Evolutionary conservation across 2,329 filamentous ascomycete genomes (phyloP).

Genomic region (Cladosporium cucumerinum): DNA sequence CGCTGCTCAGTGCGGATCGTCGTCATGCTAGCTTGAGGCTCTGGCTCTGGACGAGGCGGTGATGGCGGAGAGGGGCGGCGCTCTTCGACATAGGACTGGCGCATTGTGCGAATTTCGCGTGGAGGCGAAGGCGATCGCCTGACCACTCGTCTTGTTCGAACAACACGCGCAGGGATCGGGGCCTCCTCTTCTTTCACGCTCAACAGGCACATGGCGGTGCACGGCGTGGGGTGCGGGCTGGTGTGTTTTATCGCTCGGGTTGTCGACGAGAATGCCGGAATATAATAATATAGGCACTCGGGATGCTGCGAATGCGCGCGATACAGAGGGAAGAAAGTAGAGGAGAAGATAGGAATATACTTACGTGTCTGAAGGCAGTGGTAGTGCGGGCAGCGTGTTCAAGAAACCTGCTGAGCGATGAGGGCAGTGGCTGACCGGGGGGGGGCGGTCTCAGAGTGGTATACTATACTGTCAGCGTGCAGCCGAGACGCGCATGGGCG

Average conservation of each 20-base stretch:
- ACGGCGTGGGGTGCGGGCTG: neutral
- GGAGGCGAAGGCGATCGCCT: constrained; percentile 27
- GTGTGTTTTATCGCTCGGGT: neutral
- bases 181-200: constrained; percentile 44
- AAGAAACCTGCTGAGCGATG: constrained; percentile 17
- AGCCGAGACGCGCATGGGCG: neutral
- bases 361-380: neutral
- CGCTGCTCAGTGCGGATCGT: constrained; percentile 10
- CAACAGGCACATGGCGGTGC: constrained; percentile 44
- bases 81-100: constrained; percentile 24
- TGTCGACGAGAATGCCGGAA: neutral
- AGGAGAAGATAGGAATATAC: constrained; percentile 6
- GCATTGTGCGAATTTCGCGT: constrained; percentile 19
- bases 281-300: neutral
- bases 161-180: constrained; percentile 30
- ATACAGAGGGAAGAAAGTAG: neutral
- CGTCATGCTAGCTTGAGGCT: constrained; percentile 22
- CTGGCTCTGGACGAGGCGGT: constrained; percentile 16
- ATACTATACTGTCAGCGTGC: neutral
- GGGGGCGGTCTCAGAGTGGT: constrained; percentile 13
- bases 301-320: neutral
- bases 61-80: constrained; percentile 18
- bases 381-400: neutral
- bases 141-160: constrained; percentile 38
- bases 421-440: constrained; percentile 14